Conservation (phyloP, 352 stramenopile species). For the Phytopythium ostracodes region DNA sequence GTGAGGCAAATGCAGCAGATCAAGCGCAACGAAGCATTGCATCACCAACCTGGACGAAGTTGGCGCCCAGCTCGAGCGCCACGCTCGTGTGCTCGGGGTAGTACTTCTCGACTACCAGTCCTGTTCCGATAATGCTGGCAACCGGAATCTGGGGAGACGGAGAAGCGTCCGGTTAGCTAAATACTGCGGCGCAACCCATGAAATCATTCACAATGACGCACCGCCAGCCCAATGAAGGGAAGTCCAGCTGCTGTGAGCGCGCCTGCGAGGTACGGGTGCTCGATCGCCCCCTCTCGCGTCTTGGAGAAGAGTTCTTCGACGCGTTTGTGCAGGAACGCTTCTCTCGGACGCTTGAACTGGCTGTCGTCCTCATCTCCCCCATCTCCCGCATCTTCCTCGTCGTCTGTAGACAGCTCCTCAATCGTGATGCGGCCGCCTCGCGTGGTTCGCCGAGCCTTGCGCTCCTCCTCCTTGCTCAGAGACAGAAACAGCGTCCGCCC, state of each 20-base stretch:
- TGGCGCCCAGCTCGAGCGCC: conserved; percentile 58
- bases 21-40: background rate
- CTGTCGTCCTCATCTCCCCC: conserved; percentile 2
- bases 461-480: conserved; percentile 57
- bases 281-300: conserved; percentile 32
- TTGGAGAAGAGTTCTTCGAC: conserved; percentile 37
- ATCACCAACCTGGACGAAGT: conserved; percentile 60
- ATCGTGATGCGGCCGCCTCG: conserved; percentile 63
- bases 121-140: conserved; percentile 60
- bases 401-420: conserved; percentile 51
- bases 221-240: conserved; percentile 75
- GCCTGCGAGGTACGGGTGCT: conserved; percentile 62
- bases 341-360: conserved; percentile 23
- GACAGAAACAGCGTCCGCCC: conserved; percentile 69
- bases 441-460: conserved; percentile 25
- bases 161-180: too few species aligned
- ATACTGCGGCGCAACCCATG: background rate
- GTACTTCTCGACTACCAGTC: conserved; percentile 76
- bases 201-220: conserved; percentile 18
- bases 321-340: conserved; percentile 43
- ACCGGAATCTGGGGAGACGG: conserved; percentile 66
- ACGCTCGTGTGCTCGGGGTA: conserved; percentile 71
- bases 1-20: background rate
- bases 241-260: conserved; percentile 53
- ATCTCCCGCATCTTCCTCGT: conserved; percentile 14